Conservation (phyloP, 2,329 filamentous ascomycete genomes). For the Aspergillus aculeatinus region DNA sequence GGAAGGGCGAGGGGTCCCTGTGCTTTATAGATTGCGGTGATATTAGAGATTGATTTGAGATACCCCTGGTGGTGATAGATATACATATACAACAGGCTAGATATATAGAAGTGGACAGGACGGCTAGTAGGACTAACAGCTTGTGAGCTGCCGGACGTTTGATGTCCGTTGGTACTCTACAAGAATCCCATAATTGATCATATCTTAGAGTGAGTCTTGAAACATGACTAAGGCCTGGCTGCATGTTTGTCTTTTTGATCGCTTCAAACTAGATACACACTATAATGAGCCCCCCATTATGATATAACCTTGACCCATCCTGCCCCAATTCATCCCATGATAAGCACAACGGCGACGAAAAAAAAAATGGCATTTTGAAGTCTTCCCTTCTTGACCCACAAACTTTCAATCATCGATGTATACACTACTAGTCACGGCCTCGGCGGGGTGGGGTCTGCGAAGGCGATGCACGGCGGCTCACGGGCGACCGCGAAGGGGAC, state of each 20-base stretch:
- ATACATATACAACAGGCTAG: neutral
- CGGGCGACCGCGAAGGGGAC: conserved; percentile 23
- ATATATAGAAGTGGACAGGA: too few relatives aligned
- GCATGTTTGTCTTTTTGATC: conserved; percentile 1
- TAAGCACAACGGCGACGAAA: neutral
- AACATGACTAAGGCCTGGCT: too few relatives aligned
- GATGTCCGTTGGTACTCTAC: too few relatives aligned
- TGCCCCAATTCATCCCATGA: neutral
- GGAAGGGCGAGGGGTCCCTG: too few relatives aligned
- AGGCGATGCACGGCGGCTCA: conserved; percentile 15
- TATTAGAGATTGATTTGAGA: conserved; percentile 1
- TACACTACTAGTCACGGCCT: conserved; percentile 7
- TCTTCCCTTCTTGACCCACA: neutral
- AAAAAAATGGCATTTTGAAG: too few relatives aligned
- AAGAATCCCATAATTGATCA: too few relatives aligned
- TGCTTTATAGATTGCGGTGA: neutral
- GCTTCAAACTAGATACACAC: neutral
- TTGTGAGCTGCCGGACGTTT: too few relatives aligned
- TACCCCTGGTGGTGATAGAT: neutral
- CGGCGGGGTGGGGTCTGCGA: conserved; percentile 22
- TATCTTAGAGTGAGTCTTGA: too few relatives aligned
- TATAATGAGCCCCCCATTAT: neutral
- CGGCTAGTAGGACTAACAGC: too few relatives aligned
- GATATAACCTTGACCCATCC: neutral
- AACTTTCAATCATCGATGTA: neutral